Evolutionary conservation across 1,284 basidiomycete species (phyloP).

Genomic region (Ceratobasidium sp.): DNA sequence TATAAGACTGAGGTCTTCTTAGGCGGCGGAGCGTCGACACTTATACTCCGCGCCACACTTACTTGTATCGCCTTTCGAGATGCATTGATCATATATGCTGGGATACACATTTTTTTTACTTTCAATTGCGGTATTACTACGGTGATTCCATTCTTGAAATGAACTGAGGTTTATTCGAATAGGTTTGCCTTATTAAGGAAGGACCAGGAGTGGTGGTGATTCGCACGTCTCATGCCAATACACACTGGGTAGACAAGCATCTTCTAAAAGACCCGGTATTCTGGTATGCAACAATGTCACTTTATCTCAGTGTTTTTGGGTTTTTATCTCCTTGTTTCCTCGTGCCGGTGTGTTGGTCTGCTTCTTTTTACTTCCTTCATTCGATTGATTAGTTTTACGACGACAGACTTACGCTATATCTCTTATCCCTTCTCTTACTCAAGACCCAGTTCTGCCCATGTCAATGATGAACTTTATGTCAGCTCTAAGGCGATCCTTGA

Average conservation of each 20-base stretch:
- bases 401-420: constrained; percentile 41
- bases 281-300: constrained; percentile 40
- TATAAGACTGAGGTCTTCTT: background rate
- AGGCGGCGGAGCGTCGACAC: constrained; percentile 45
- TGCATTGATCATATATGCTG: constrained; percentile 44
- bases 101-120: constrained; percentile 42
- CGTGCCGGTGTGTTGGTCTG: constrained; percentile 39
- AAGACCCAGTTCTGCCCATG: constrained; percentile 43
- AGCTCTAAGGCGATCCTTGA: constrained; percentile 43
- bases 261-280: constrained; percentile 42
- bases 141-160: no score
- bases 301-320: constrained; percentile 40
- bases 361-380: no score
- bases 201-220: constrained; percentile 13
- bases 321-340: constrained; percentile 37
- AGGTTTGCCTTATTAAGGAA: constrained; percentile 32
- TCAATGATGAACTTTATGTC: constrained; percentile 45
- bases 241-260: constrained; percentile 40
- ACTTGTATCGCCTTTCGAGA: constrained; percentile 41
- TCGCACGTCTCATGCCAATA: background rate
- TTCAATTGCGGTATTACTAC: constrained; percentile 28
- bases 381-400: no score
- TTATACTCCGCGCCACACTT: constrained; percentile 44
- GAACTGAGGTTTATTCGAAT: no score
- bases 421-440: constrained; percentile 41